Evolutionary conservation across 306 rosid genomes (phyloP).

Genomic region (Mimosa pudica): DNA sequence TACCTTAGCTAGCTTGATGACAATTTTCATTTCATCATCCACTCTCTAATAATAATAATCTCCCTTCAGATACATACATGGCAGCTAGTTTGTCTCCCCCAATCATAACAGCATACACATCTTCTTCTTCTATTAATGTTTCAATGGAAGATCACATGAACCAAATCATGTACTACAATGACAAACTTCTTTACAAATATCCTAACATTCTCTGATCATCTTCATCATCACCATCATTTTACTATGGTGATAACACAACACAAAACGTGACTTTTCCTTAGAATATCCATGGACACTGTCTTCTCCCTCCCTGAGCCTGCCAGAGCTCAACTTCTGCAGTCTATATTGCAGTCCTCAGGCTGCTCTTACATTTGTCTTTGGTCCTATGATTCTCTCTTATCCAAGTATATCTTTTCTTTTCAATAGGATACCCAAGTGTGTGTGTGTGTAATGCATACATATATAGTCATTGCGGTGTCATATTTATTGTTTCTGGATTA

Average conservation of each 20-base stretch:
- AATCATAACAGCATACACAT: not conserved
- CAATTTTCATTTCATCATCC: not conserved
- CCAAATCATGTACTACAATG: not conserved
- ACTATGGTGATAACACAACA: constrained; percentile 13
- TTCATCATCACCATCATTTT: not conserved
- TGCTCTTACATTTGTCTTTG: constrained; percentile 82
- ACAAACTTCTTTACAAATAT: not conserved
- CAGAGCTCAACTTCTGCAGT: constrained; percentile 49
- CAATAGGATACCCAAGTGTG: too few relatives aligned
- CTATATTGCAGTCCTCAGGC: constrained; percentile 52
- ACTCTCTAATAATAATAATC: not conserved
- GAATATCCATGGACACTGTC: constrained; percentile 53
- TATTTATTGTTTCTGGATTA: too few relatives aligned
- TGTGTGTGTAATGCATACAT: too few relatives aligned
- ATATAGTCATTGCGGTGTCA: too few relatives aligned
- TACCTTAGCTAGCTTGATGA: not conserved
- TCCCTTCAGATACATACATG: not conserved
- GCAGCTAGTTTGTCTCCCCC: not conserved
- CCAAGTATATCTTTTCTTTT: constrained; percentile 50
- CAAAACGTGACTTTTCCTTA: not conserved
- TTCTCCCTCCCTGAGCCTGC: constrained; percentile 52
- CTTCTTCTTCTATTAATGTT: not conserved
- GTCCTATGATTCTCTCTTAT: constrained; percentile 47
- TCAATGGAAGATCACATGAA: not conserved
- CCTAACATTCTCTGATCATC: not conserved